A percentile compares a stretch with the other conserved stretches of the same genome.
phyloP scores from a whole-genome alignment of 2,329 filamentous ascomycete genomes.

The Hymenoscyphus linearis region DNA sequence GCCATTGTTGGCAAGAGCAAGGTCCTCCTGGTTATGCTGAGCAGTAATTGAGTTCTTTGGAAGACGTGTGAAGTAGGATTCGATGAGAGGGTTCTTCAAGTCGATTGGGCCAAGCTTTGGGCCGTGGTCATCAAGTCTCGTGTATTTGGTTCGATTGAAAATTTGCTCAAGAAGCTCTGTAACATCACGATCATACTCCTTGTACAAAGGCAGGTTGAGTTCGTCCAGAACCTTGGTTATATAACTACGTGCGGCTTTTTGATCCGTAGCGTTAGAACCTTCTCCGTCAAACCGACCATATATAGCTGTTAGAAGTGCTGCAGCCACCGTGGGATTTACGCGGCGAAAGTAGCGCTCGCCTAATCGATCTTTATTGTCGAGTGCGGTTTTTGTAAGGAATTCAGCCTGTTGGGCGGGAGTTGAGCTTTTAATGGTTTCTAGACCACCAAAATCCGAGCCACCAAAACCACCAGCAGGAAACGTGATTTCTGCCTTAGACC shows the following conservation, averaged over 20 bases:
- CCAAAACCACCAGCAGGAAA: conserved; percentile 49
- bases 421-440: conserved; percentile 49
- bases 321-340: conserved; percentile 64
- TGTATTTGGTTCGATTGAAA: conserved; percentile 92
- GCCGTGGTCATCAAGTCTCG: conserved; percentile 85
- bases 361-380: conserved; percentile 67
- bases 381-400: conserved; percentile 56
- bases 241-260: conserved; percentile 48
- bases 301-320: conserved; percentile 61
- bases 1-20: conserved; percentile 89
- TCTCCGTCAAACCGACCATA: conserved; percentile 63
- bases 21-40: conserved; percentile 68
- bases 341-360: conserved; percentile 72
- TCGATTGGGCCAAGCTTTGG: conserved; percentile 80
- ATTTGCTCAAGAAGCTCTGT: conserved; percentile 83
- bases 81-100: conserved; percentile 73
- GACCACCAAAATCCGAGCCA: conserved; percentile 41
- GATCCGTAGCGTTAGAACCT: conserved; percentile 41
- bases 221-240: conserved; percentile 67
- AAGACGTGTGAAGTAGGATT: conserved; percentile 90
- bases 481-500: conserved; percentile 56
- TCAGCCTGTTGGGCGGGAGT: conserved; percentile 52
- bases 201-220: conserved; percentile 82
- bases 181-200: conserved; percentile 83
- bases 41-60: conserved; percentile 72